A percentile compares a stretch with the other conserved stretches of the same genome.
Conservation (phyloP, 768 basidiomycete species). For the Tephrocybe sp. region DNA sequence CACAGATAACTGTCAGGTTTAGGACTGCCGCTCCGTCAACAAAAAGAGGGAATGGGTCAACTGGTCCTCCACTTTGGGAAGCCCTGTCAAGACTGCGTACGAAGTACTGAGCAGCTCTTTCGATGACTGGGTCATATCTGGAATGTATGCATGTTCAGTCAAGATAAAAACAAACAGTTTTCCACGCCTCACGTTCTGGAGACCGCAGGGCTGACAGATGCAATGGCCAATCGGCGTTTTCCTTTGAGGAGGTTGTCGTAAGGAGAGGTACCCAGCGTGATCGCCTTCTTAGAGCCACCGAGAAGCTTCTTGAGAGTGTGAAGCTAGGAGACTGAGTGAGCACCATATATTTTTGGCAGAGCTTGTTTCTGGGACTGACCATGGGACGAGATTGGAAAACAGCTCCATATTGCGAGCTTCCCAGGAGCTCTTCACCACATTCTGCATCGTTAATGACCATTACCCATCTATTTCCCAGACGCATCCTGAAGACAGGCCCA, state of each 20-base stretch:
- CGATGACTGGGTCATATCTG: constrained; percentile 14
- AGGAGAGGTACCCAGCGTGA: constrained; percentile 17
- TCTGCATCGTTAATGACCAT: constrained; percentile 16
- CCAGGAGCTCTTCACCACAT: constrained; percentile 16
- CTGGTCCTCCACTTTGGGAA: constrained; percentile 1
- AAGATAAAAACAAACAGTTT: not conserved
- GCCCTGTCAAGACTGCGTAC: constrained; percentile 9
- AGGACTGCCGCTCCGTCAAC: constrained; percentile 12
- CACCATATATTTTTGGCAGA: not conserved
- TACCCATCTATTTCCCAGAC: constrained; percentile 16
- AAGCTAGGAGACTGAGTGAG: not conserved
- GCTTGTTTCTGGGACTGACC: not conserved
- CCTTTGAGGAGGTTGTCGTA: constrained; percentile 15
- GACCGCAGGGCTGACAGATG: constrained; percentile 17
- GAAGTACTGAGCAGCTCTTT: constrained; percentile 16
- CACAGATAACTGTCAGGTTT: constrained; percentile 13
- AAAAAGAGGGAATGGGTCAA: constrained; percentile 15
- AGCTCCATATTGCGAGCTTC: constrained; percentile 13
- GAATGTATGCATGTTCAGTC: not conserved
- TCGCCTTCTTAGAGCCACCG: constrained; percentile 10
- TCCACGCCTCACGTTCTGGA: constrained; percentile 3
- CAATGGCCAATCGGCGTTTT: constrained; percentile 17
- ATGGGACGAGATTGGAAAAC: constrained; percentile 16
- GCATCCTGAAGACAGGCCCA: constrained; percentile 17
- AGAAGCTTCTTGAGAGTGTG: constrained; percentile 13